Percentiles rank a stretch among this genome's conserved stretches.
Conservation (phyloP, 768 basidiomycete genomes). For the Tulasnella sp. region DNA sequence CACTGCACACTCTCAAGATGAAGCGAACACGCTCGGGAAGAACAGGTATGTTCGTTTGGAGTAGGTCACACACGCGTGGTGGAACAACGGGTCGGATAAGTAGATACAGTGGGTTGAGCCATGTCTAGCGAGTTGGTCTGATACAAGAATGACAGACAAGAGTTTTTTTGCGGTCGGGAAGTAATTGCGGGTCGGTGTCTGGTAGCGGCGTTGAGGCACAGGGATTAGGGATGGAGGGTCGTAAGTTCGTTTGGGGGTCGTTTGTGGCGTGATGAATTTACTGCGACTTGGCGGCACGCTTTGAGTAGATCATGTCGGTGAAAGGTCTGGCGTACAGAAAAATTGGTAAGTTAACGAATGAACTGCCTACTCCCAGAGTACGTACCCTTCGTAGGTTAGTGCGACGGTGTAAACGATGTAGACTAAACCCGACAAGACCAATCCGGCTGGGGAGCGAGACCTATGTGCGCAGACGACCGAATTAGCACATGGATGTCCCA, state of each 20-base stretch:
- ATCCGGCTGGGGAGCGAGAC: constrained; percentile 84
- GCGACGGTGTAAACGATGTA: constrained; percentile 84
- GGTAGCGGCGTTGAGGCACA: constrained; percentile 9
- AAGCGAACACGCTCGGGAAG: too few relatives aligned
- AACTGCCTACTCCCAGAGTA: constrained; percentile 23
- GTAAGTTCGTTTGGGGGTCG: neutral
- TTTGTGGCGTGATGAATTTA: neutral
- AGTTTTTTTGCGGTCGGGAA: neutral
- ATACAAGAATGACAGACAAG: constrained; percentile 12
- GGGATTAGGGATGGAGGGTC: neutral
- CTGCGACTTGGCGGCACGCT: constrained; percentile 35
- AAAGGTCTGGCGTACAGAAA: constrained; percentile 45
- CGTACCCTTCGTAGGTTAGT: constrained; percentile 87
- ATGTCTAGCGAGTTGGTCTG: neutral
- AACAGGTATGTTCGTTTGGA: neutral
- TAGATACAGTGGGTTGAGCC: constrained; percentile 29
- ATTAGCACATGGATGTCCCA: neutral
- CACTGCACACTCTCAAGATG: too few relatives aligned
- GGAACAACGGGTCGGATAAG: neutral
- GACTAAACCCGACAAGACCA: constrained; percentile 79
- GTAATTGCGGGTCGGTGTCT: neutral
- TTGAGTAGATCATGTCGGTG: constrained; percentile 50
- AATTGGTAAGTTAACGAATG: neutral
- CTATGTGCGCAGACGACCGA: constrained; percentile 47
- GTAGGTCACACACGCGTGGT: neutral